Conservation (phyloP, 2,329 filamentous ascomycete genomes). For the Paracoccidioides brasiliensis region DNA sequence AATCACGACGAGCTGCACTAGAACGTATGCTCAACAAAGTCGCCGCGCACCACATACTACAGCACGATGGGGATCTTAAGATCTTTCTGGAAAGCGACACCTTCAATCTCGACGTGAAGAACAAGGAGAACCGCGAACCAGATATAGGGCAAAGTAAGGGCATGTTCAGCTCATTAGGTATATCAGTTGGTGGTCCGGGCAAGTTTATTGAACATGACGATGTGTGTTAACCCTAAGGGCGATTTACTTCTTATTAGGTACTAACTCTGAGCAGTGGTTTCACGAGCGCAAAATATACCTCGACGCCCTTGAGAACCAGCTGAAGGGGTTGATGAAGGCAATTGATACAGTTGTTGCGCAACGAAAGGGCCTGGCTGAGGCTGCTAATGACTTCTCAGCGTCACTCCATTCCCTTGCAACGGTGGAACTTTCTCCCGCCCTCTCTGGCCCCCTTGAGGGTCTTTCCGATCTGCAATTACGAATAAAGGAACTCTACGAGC, state of each 20-base stretch:
- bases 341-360: constrained; percentile 88
- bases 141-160: constrained; percentile 83
- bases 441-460: constrained; percentile 80
- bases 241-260: background rate
- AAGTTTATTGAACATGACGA: constrained; percentile 99
- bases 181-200: constrained; percentile 58
- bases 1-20: constrained; percentile 75
- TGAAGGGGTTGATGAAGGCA: constrained; percentile 80
- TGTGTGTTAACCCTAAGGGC: constrained; percentile 33
- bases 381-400: constrained; percentile 82
- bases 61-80: constrained; percentile 88
- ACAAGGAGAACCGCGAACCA: constrained; percentile 85
- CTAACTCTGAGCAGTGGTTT: constrained; percentile 59
- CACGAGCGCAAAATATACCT: constrained; percentile 92
- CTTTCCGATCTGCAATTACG: constrained; percentile 88
- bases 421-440: constrained; percentile 77
- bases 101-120: constrained; percentile 93
- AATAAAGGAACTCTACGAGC: constrained; percentile 88
- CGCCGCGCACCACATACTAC: constrained; percentile 73
- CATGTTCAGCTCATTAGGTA: constrained; percentile 72
- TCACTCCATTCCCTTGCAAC: constrained; percentile 86
- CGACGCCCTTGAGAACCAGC: constrained; percentile 81
- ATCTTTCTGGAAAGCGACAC: constrained; percentile 92
- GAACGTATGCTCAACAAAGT: constrained; percentile 98
- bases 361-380: constrained; percentile 84